Evolutionary conservation across 2,329 filamentous ascomycete genomes (phyloP), one percentile per base, ranked within the genome.

Genomic region (Xylaria sp.): DNA sequence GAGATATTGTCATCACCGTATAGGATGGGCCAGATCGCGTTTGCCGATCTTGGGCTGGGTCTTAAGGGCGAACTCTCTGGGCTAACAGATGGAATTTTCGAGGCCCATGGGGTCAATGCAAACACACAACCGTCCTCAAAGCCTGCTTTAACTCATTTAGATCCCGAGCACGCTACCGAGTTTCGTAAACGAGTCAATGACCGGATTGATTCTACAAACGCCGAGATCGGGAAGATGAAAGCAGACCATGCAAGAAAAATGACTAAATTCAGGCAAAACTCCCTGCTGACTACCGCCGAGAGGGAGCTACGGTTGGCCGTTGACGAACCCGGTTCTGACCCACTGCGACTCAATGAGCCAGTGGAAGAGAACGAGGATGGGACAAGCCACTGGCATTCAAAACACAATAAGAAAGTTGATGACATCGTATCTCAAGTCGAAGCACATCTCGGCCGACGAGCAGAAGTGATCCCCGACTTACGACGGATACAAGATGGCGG

Each of bases 1-100:
- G 93, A 99, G 73, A 87, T 99, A 22, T 83, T 97, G 49, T 91
- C 90, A 1, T 97, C 93, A 1, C 91, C 92, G 0, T 97, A 96
- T 69, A 82, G 89, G 20, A 89, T 93, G 57, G 83, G 83, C 45
- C 91, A 95, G 69, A 96, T 99, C 53, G 85, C 88, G 7, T 92
- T 93, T 0, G 85, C 92, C 2, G 92, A 96, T 69, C 83, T 97
- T 29, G 92, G 92, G 1, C 78, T 97, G 8, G 94, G 94, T 3
- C 81, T 89, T 46, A 90, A 87, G 72, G 94, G 94, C 37, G 89
- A 92, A 71, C 79, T 99, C 18, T 86, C 90, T 20, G 80, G 83
- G 0, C 76, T 97, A 49, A 97, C 94, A 0, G 87, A 90, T 34
- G 92, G 90, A 4, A 90, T 97, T 51, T 91, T 97, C 52, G 86